Base-by-base conservation (phyloP, 2,329 filamentous ascomycete species). In the Tympanopsis confertula region DNA sequence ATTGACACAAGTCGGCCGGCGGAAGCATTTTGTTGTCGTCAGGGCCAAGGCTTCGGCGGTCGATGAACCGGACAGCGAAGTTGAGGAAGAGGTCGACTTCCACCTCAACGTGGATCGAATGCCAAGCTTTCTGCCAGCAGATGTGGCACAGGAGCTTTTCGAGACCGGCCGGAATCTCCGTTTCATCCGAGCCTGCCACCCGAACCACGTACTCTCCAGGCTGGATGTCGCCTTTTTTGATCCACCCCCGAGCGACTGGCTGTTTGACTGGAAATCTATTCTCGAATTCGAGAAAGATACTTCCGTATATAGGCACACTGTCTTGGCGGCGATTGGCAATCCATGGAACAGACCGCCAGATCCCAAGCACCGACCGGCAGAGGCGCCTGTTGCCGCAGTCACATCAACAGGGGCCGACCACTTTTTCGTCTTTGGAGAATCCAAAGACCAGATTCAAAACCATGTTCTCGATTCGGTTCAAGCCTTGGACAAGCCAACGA, bases 81-180 rank as follows among this genome's bases (percentile, higher is more conserved):
- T 66, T 5, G 68, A 70, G 28, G 71, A 7, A n/a, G 22, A 75
- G 17, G 52, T 68, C 2, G 74, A 82, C 43, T 84, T 74, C 45
- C 58, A 74, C 4, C 68, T 88, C 20, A 75, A 82, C 42, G 63
- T 66, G 17, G 62, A 71, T 19, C 72, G 73, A 43, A 76, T 91
- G 59, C 85, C 85, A 1, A 63, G 68, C 2, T 91, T 91, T 46
- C 66, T 93, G 33, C 71, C 78, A 0, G 54, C 63, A 4, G 84
- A 91, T 40, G 71, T 88, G 45, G 78, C 76, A 3, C 68, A 72
- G 37, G 63, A 68, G 4, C 74, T 91, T n/a, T 88, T 89, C 45
- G 85, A 93, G 52, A 82, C 79, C 3, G 86, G 85, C 3, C 74
- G 72, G 47, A 89, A 82, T 51, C 58, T 94, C 35, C 74, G 82